These are phyloP conservation scores for Epichloe gansuensis DNA, from an alignment of 2,329 filamentous ascomycete genomes.

Conservation along the genomic window DNA sequence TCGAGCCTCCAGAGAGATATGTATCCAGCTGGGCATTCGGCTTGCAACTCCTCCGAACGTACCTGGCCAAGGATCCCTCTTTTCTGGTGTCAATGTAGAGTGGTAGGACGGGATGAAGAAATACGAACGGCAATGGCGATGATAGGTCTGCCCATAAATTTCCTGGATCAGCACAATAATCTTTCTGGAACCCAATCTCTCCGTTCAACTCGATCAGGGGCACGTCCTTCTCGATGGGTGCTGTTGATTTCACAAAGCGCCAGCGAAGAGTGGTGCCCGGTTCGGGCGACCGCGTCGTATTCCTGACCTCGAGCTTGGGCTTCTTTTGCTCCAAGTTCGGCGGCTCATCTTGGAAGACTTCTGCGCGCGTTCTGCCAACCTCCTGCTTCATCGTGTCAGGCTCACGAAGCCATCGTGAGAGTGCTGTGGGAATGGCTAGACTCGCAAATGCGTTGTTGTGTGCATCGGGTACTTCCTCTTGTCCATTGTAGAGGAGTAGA, in stretches of 20 bases:
- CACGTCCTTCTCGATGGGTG: constrained; percentile 42
- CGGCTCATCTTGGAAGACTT: constrained; percentile 54
- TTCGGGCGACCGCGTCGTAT: constrained; percentile 25
- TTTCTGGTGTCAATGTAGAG: constrained; percentile 86
- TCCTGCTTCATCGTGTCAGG: constrained; percentile 55
- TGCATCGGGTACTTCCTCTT: constrained; percentile 42
- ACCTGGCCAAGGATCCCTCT: constrained; percentile 77
- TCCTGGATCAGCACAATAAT: constrained; percentile 54
- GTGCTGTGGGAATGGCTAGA: constrained; percentile 59
- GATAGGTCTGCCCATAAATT: constrained; percentile 58
- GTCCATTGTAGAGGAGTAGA: constrained; percentile 63
- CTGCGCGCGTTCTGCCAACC: constrained; percentile 49
- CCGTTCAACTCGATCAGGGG: constrained; percentile 64
- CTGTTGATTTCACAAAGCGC: constrained; percentile 48
- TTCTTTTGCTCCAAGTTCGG: constrained; percentile 30
- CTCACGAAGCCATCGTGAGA: constrained; percentile 70
- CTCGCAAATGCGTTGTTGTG: constrained; percentile 69
- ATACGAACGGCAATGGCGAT: constrained; percentile 60
- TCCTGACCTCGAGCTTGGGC: constrained; percentile 36
- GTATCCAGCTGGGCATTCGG: constrained; percentile 86
- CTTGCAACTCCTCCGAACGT: constrained; percentile 81
- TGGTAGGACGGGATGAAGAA: constrained; percentile 78
- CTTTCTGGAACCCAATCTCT: constrained; percentile 59
- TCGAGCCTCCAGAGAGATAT: constrained; percentile 64
- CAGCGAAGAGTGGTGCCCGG: constrained; percentile 43